Base-by-base conservation (phyloP, 2,329 filamentous ascomycete species). In the Colletotrichum sp. region DNA sequence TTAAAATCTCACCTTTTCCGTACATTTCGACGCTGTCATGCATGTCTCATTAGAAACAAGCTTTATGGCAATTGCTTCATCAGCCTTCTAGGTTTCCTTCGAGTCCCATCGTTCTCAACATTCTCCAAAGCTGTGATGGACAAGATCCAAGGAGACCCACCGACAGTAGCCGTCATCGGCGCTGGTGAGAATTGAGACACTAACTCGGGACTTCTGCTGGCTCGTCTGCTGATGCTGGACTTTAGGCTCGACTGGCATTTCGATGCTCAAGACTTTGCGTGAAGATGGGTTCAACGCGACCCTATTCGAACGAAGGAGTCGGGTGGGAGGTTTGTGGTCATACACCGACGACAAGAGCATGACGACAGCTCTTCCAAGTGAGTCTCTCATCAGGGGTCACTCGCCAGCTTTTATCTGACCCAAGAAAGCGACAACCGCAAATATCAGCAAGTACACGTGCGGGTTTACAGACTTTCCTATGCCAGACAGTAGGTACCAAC, bases 261-360 rank as follows among this genome's bases (percentile, higher is more conserved):
- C 82, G 12, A 80, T 81, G 76, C 77, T 85, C 43, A 88, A 88
- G 78, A 85, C 83, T 5, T 79, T 88, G 12, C 81, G 82, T 13
- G 86, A 87, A 71, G 86, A 86, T 80, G 86, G 86, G 3, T 88
- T 87, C 76, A 79, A 82, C n/a, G 85, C 83, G 5, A 85, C 83
- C 2, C 79, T 81, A 2, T 87, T 82, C 67, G 86, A 88, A 79
- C 80, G 83, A 24, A 79, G 85, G n/a, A 77, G 77, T 13, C 81
- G 83, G 55, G 84, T 87, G 18, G 86, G 86, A n/a, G 86, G 86
- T 0, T 79, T 88, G 4, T 88, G 86, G 87, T 83, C 84, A 4
- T 86, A 84, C 73, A 83, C 84, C 2, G 80, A 84, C 0, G 84
- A 87, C 65, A 78, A 81, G 13, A 75, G 76, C 3, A 81, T 82